Percentiles rank a stretch among this genome's conserved stretches.
These are phyloP conservation scores for Ustilago cynodontis DNA, from an alignment of 1,284 basidiomycete species.

Conservation along the genomic window DNA sequence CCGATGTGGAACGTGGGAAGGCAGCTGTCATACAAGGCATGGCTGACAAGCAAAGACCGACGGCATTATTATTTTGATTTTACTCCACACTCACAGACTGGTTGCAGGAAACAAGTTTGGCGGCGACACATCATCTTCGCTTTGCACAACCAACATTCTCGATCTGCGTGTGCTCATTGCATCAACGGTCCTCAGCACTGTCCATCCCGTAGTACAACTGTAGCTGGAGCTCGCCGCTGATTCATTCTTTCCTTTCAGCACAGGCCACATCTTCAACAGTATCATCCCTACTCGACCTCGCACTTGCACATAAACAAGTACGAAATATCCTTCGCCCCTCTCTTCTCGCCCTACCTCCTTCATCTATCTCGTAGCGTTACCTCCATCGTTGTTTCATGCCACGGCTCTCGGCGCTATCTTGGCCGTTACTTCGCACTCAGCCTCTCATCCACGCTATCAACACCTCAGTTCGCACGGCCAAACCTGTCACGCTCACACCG, in stretches of 20 bases:
- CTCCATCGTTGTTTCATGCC: conserved; percentile 28
- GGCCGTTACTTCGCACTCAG: conserved; percentile 17
- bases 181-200: neutral
- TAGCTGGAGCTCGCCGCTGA: conserved; percentile 13
- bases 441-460: neutral
- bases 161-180: conserved; percentile 21
- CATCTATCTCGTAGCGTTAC: conserved; percentile 4
- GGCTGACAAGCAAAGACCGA: conserved; percentile 13
- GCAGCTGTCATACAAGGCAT: neutral
- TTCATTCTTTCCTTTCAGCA: conserved; percentile 15
- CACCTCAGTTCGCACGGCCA: neutral
- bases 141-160: conserved; percentile 7
- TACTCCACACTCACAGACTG: too few relatives aligned
- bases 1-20: neutral
- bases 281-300: neutral
- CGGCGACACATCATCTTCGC: too few relatives aligned
- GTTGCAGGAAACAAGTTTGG: neutral
- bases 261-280: conserved; percentile 10
- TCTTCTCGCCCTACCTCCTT: neutral
- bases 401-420: conserved; percentile 33
- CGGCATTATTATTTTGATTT: neutral
- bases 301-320: neutral
- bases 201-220: neutral
- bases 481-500: neutral
- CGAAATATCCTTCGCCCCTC: neutral